These are phyloP conservation scores for Stellera chamaejasme DNA, from an alignment of 345 rosid genomes.

Conservation along the genomic window DNA sequence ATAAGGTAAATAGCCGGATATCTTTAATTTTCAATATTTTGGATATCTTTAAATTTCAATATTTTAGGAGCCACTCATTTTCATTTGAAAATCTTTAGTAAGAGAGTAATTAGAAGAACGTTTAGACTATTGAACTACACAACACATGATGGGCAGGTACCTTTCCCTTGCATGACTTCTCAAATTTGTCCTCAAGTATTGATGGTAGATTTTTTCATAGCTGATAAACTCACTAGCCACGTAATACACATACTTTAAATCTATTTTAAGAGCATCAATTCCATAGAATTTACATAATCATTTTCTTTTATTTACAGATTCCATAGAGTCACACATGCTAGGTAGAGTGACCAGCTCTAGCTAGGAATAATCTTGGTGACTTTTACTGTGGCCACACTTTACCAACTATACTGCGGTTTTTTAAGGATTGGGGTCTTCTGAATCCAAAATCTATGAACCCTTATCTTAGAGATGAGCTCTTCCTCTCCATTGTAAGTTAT, in stretches of 20 bases:
- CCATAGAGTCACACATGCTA: slow-evolving; percentile 71
- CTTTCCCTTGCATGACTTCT: too few species aligned
- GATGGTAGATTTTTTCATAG: slow-evolving; percentile 97
- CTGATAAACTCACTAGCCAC: slow-evolving; percentile 96
- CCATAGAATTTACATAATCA: too few species aligned
- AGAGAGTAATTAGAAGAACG: too few species aligned
- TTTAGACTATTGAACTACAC: too few species aligned
- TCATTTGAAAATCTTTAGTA: too few species aligned
- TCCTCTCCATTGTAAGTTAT: too few species aligned
- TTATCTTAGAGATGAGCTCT: slow-evolving; percentile 79
- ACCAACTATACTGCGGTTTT: slow-evolving; percentile 81
- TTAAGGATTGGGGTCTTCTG: slow-evolving; percentile 86
- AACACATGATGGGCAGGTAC: too few species aligned
- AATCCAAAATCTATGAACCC: slow-evolving; percentile 59
- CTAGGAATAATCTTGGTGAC: slow-evolving; percentile 47
- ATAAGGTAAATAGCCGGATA: too few species aligned
- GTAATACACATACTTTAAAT: slow-evolving; percentile 30
- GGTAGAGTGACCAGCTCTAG: slow-evolving; percentile 40
- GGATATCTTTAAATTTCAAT: too few species aligned
- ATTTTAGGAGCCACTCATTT: too few species aligned
- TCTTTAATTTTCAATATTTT: too few species aligned
- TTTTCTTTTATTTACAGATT: slow-evolving; percentile 32
- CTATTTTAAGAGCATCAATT: not conserved
- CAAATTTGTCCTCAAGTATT: slow-evolving; percentile 40
- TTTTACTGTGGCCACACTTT: too few species aligned